phyloP scores from a whole-genome alignment of 805 yeast species.

The Debaryomyces prosopidis region DNA sequence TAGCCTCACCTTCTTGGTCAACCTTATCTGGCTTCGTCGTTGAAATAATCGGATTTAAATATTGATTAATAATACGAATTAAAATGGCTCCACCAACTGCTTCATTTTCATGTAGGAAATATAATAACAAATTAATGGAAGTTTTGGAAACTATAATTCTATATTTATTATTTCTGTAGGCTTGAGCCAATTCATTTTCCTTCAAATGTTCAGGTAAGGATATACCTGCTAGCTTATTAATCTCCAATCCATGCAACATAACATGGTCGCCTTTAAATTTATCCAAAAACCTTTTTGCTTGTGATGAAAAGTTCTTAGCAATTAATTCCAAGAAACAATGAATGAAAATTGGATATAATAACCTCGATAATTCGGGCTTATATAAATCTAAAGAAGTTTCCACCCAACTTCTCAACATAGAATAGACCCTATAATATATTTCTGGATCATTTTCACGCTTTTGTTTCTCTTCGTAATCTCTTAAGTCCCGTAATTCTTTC shows the following conservation, averaged over 20 bases:
- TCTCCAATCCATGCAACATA: conserved; percentile 75
- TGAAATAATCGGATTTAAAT: conserved; percentile 56
- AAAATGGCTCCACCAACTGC: conserved; percentile 87
- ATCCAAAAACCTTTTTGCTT: conserved; percentile 76
- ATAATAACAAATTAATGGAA: conserved; percentile 77
- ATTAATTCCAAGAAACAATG: conserved; percentile 84
- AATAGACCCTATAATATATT: conserved; percentile 76
- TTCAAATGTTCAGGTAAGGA: conserved; percentile 77
- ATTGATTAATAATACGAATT: conserved; percentile 82
- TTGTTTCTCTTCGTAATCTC: conserved; percentile 44
- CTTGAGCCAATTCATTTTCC: conserved; percentile 79
- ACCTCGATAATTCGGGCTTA: conserved; percentile 79
- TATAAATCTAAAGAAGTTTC: conserved; percentile 89
- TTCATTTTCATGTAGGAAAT: conserved; percentile 89
- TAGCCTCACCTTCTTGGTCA: conserved; percentile 47
- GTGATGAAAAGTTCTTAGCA: conserved; percentile 54
- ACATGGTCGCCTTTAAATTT: conserved; percentile 72
- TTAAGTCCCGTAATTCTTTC: conserved; percentile 36
- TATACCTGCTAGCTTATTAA: conserved; percentile 69
- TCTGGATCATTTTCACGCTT: conserved; percentile 61
- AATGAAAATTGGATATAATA: conserved; percentile 89
- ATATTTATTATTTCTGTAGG: conserved; percentile 73
- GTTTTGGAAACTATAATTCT: conserved; percentile 77
- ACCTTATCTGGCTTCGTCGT: conserved; percentile 42
- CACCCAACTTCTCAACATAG: conserved; percentile 82